Percentiles rank a stretch among this genome's conserved stretches.
phyloP scores from a whole-genome alignment of 2,329 filamentous ascomycete species.

The Sclerotinia trifoliorum region DNA sequence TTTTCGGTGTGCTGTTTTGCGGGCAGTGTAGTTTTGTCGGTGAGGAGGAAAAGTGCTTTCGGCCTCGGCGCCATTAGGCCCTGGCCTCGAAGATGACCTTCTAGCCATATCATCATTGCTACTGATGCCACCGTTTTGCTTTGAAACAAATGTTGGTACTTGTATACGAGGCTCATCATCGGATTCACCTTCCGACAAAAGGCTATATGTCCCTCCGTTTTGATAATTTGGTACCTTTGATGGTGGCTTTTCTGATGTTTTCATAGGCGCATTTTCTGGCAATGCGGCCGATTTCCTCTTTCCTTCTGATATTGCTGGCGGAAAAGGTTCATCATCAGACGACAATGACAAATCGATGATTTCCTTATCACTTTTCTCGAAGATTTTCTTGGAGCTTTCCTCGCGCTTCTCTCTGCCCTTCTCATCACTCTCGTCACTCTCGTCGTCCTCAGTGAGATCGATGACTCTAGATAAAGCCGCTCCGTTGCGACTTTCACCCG shows the following conservation, averaged over 20 bases:
- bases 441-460: not conserved
- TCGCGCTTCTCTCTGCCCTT: not conserved
- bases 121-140: not conserved
- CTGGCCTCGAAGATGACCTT: not conserved
- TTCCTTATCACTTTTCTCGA: not conserved
- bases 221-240: not conserved
- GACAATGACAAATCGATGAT: not conserved
- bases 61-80: not conserved
- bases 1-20: conserved; percentile 7
- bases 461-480: not conserved
- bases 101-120: not conserved
- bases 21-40: not conserved
- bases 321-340: conserved; percentile 7
- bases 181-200: not conserved
- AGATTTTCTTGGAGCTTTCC: not conserved
- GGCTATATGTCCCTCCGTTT: conserved; percentile 6
- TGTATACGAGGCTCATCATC: not conserved
- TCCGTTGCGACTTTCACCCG: not conserved
- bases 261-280: not conserved
- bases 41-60: not conserved
- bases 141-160: not conserved
- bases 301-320: not conserved
- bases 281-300: not conserved
- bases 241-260: not conserved
- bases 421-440: not conserved